phyloP scores from a whole-genome alignment of 2,329 filamentous ascomycete genomes.

The Aspergillus viridinutans region DNA sequence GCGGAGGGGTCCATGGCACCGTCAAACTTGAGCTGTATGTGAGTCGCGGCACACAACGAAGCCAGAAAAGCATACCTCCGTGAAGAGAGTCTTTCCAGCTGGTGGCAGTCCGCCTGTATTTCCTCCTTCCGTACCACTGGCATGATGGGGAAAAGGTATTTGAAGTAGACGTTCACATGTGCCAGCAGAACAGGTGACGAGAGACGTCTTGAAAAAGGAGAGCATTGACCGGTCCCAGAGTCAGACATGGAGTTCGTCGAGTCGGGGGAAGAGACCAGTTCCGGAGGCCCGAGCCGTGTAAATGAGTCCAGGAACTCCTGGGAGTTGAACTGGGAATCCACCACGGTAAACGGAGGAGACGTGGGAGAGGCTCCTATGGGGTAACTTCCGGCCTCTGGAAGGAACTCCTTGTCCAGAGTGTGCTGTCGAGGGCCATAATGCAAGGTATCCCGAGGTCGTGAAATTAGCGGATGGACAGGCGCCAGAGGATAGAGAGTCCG shows the following conservation, averaged over 20 bases:
- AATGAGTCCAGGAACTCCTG: conserved; percentile 25
- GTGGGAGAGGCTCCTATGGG: conserved; percentile 21
- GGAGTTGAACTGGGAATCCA: conserved; percentile 21
- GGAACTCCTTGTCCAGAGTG: conserved; percentile 17
- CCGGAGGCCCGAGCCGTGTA: conserved; percentile 25
- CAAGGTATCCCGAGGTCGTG: conserved; percentile 15
- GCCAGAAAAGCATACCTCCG: conserved; percentile 40
- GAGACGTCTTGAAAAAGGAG: conserved; percentile 23
- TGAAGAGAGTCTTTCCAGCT: conserved; percentile 50
- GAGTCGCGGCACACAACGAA: conserved; percentile 41
- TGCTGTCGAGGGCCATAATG: conserved; percentile 11
- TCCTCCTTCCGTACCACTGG: conserved; percentile 37
- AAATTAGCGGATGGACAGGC: conserved; percentile 30
- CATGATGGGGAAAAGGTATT: conserved; percentile 43
- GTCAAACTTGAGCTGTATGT: conserved; percentile 43
- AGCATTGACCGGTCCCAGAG: conserved; percentile 15
- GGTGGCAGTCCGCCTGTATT: conserved; percentile 38
- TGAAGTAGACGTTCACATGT: conserved; percentile 40
- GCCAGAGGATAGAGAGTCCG: conserved; percentile 37
- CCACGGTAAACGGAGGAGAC: conserved; percentile 22
- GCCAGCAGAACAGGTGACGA: conserved; percentile 33
- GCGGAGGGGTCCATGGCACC: conserved; percentile 22
- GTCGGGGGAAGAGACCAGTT: conserved; percentile 33
- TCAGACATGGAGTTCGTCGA: conserved; percentile 30
- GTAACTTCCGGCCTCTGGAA: conserved; percentile 14